A percentile compares a stretch with the other conserved stretches of the same genome.
phyloP scores from a whole-genome alignment of 139 green algal genomes.

The Chlamydomonas sp. region DNA sequence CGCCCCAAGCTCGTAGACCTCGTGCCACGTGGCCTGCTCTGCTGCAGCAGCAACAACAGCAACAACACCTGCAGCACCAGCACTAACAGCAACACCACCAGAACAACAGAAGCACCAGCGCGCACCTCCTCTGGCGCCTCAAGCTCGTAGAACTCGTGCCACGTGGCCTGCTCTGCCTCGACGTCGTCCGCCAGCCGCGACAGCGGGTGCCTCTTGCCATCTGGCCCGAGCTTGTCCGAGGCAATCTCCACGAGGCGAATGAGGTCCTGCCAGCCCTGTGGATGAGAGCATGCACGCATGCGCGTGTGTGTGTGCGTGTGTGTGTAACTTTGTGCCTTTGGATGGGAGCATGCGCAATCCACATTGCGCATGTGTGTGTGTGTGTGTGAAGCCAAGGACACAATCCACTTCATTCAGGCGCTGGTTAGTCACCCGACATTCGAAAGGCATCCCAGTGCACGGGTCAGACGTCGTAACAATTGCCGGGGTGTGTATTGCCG shows the following conservation, averaged over 20 bases:
- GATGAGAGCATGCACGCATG: conserved; percentile 66
- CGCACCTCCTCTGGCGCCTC: conserved; percentile 41
- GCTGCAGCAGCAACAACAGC: not conserved
- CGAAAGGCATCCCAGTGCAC: no score
- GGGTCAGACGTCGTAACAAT: no score
- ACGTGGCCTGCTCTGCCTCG: conserved; percentile 48
- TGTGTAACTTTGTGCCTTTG: no score
- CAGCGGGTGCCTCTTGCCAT: conserved; percentile 25
- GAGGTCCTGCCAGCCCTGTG: conserved; percentile 79
- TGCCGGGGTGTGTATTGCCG: no score
- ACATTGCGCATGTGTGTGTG: no score
- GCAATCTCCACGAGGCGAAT: conserved; percentile 56
- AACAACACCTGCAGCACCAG: not conserved
- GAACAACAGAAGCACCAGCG: no score
- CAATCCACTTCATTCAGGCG: no score
- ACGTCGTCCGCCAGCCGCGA: conserved; percentile 55
- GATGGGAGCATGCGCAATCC: no score
- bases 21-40: conserved; percentile 54
- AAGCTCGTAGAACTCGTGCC: conserved; percentile 62
- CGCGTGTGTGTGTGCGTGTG: no score
- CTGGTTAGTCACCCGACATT: no score
- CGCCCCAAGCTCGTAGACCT: conserved; percentile 63
- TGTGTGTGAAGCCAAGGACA: no score
- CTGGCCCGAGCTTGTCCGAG: conserved; percentile 22
- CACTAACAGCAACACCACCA: not conserved